A percentile compares a stretch with the other conserved stretches of the same genome.
These are phyloP conservation scores for Heterobasidion annosum DNA, from an alignment of 1,284 basidiomycete species.

Conservation along the genomic window DNA sequence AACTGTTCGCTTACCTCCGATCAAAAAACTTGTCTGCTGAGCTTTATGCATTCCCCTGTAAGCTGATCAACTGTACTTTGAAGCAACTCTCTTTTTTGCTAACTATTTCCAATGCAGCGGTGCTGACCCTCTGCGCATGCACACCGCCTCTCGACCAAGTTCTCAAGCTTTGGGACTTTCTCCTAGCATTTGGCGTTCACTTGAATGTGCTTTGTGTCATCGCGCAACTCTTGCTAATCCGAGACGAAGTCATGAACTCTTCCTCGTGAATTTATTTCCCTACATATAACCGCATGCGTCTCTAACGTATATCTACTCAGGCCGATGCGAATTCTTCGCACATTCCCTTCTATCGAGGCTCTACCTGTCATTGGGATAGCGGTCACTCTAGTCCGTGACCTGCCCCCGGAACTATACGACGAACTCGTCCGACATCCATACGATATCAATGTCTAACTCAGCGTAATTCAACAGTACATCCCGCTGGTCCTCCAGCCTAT, in stretches of 20 bases:
- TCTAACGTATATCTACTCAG: constrained; percentile 29
- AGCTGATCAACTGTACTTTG: constrained; percentile 16
- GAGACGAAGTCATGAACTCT: constrained; percentile 81
- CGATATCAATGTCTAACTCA: constrained; percentile 30
- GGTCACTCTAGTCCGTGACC: constrained; percentile 85
- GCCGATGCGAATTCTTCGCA: constrained; percentile 93
- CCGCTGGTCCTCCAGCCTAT: background rate
- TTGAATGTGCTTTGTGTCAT: constrained; percentile 95
- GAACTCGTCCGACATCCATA: constrained; percentile 89
- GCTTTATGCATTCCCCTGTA: constrained; percentile 95
- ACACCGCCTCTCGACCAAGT: constrained; percentile 95
- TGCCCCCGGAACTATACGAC: constrained; percentile 83
- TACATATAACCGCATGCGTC: background rate
- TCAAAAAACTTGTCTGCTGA: constrained; percentile 96
- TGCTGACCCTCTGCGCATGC: constrained; percentile 92
- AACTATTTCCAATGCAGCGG: constrained; percentile 41
- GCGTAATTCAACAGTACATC: background rate
- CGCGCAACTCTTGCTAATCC: constrained; percentile 85
- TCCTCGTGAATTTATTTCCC: constrained; percentile 51
- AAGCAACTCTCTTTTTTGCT: background rate
- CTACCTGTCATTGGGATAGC: constrained; percentile 85
- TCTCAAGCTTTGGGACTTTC: constrained; percentile 92
- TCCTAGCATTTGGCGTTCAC: constrained; percentile 93
- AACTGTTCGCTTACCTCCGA: constrained; percentile 74
- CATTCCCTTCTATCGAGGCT: constrained; percentile 87